Conservation (phyloP, 1,284 basidiomycete genomes). For the Chalciporus piperatoides region DNA sequence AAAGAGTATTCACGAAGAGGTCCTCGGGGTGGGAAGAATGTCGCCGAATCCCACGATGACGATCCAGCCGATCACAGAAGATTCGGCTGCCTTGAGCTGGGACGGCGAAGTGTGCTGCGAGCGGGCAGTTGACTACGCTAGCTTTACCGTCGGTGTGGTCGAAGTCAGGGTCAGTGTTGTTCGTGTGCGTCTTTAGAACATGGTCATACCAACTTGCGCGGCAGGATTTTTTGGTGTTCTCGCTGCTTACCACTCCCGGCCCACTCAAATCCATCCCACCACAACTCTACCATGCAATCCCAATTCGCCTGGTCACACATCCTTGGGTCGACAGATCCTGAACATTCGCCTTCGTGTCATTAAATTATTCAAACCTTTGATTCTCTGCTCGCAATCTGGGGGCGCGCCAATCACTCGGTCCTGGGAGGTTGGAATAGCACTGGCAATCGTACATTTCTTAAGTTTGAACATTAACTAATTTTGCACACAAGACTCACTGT, state of each 20-base stretch:
- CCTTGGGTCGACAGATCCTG: constrained; percentile 38
- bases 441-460: background rate
- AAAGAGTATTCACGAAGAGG: constrained; percentile 20
- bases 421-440: background rate
- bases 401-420: background rate
- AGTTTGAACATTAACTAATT: background rate
- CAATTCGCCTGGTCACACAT: constrained; percentile 51
- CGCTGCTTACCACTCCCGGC: constrained; percentile 31
- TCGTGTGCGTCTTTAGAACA: background rate
- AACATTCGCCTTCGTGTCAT: background rate
- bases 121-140: constrained; percentile 33
- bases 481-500: background rate
- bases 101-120: constrained; percentile 40
- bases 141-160: constrained; percentile 38
- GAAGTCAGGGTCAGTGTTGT: constrained; percentile 28
- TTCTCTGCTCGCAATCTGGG: background rate
- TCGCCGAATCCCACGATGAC: constrained; percentile 12
- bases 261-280: constrained; percentile 29
- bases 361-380: constrained; percentile 7
- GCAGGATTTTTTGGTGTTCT: constrained; percentile 55
- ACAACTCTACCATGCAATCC: constrained; percentile 41
- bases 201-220: constrained; percentile 5
- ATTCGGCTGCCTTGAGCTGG: constrained; percentile 34
- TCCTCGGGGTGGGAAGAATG: constrained; percentile 30
- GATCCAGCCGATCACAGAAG: constrained; percentile 14